Evolutionary conservation across 2,329 filamentous ascomycete species (phyloP), one percentile per base, ranked within the genome.

Genomic region (Periconia macrospinosa): DNA sequence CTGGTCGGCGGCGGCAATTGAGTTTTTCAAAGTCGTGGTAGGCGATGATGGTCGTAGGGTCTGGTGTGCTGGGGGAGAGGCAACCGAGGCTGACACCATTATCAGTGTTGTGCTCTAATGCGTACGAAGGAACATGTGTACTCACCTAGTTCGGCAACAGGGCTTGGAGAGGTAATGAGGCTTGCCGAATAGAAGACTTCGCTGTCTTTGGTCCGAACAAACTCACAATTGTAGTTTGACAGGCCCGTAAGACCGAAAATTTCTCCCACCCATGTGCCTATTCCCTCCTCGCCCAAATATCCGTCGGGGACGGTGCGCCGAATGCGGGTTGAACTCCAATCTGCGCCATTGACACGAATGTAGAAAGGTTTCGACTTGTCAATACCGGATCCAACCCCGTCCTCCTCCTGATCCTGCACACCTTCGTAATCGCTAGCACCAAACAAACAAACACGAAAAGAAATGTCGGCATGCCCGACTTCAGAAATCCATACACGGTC

Each of bases 401-500:
- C 73, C 67, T 52, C 69, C 60, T 59, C 74, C 70, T 61, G 65
- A 61, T 58, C 59, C 73, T 65, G 58, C 64, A 59, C 66, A 48
- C 71, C 68, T 56, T 73, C 64, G 64, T 78, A 73, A 54, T 66
- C 74, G 50, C 56, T 73, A 47, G 76, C 72, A 45, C 79, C 75
- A 62, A 88, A 89, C 68, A 83, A 80, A 72, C 86, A 89, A 18
- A 87, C 89, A 73, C 83, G 87, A 75, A 92, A 92, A 75, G 84
- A 87, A 59, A 92, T 84, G 72, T 91, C 88, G 64, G 90, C 89
- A 68, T 87, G 86, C 18, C 88, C 88, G 65, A 93, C 86, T 70
- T 91, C 89, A 56, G 86, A 88, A 67, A 92, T 89, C 88, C 89
- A 92, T 69, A 92, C 87, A 70, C 89, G 86, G 63, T 86, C 84